Conservation (phyloP, 208 protist species). For the Cochliopodium minus region DNA sequence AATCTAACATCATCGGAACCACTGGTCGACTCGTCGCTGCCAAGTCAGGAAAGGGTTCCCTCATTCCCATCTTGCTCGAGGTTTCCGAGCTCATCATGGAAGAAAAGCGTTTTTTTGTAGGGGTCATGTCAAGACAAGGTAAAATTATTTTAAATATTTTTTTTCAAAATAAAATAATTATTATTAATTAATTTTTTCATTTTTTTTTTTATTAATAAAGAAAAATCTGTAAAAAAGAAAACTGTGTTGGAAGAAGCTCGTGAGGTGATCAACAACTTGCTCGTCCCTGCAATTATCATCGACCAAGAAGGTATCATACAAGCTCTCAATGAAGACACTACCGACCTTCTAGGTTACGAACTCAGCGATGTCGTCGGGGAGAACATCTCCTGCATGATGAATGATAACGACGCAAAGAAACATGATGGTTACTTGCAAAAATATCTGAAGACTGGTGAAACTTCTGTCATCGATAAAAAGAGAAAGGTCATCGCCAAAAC, state of each 20-base stretch:
- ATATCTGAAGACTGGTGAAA: constrained; percentile 26
- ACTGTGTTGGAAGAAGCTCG: not conserved
- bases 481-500: constrained; percentile 12
- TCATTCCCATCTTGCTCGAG: too few relatives aligned
- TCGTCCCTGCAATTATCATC: not conserved
- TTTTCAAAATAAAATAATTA: too few relatives aligned
- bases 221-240: not conserved
- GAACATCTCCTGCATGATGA: constrained; percentile 21
- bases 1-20: too few relatives aligned
- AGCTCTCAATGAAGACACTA: not conserved
- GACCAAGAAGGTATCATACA: not conserved
- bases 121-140: too few relatives aligned
- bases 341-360: not conserved
- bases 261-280: not conserved
- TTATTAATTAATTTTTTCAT: too few relatives aligned
- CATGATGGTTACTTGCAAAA: constrained; percentile 20
- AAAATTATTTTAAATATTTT: too few relatives aligned
- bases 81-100: too few relatives aligned
- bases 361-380: constrained; percentile 18
- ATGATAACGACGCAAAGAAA: constrained; percentile 15
- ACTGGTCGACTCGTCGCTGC: too few relatives aligned
- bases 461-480: constrained; percentile 16
- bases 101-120: too few relatives aligned
- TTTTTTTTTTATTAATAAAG: too few relatives aligned
- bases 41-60: too few relatives aligned